Percentiles rank a stretch among this genome's conserved stretches.
Evolutionary conservation across 257 asterid genomes (phyloP).

Genomic region (Handroanthus guayacan): DNA sequence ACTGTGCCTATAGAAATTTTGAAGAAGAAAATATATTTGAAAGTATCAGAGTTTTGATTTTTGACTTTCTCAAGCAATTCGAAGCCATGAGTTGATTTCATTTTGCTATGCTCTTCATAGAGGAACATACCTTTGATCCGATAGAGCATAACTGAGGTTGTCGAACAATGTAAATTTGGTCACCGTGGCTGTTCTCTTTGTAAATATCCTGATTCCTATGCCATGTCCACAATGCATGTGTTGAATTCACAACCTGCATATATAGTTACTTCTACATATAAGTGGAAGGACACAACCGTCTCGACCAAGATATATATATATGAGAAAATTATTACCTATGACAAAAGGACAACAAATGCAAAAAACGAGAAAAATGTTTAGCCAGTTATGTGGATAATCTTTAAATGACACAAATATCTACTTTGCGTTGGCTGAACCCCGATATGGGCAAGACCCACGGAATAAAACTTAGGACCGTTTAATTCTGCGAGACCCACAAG

Average conservation of each 20-base stretch:
- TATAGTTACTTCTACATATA: background rate
- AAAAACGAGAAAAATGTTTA: background rate
- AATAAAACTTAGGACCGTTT: no score
- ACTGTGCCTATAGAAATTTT: background rate
- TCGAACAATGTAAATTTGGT: conserved; percentile 80
- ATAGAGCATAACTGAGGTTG: conserved; percentile 71
- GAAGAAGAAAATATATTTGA: background rate
- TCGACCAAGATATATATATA: background rate
- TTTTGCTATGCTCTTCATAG: background rate
- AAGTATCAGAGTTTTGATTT: background rate
- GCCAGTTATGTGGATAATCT: no score
- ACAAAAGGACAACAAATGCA: background rate
- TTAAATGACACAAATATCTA: no score
- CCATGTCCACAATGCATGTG: conserved; percentile 93
- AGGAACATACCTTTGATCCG: conserved; percentile 1
- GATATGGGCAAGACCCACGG: no score
- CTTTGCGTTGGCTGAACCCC: no score
- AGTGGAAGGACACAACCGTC: background rate
- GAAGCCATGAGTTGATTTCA: background rate
- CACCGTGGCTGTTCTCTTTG: conserved; percentile 63
- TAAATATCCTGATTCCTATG: conserved; percentile 87
- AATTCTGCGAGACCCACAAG: no score
- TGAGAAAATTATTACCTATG: background rate
- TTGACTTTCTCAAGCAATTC: background rate
- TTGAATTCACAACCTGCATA: conserved; percentile 73